Percentiles rank a stretch among this genome's conserved stretches.
Conservation (phyloP, 2,329 filamentous ascomycete genomes). For the Aspergillus brunneoviolaceus region DNA sequence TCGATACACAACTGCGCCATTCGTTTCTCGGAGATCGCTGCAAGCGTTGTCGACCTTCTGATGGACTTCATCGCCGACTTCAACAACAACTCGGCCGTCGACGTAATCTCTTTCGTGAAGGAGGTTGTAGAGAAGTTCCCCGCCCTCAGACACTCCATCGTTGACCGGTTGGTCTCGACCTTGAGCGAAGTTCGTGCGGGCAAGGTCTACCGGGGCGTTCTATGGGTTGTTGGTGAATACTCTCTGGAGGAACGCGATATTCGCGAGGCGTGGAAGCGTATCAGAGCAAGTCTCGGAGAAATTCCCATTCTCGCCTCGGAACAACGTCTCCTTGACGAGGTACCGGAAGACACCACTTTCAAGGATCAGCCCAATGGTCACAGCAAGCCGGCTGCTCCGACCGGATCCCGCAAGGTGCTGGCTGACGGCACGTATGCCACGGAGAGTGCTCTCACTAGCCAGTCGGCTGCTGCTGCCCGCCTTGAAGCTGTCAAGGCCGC, state of each 20-base stretch:
- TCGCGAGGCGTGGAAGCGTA: slow-evolving; percentile 93
- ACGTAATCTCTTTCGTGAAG: slow-evolving; percentile 98
- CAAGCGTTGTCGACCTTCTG: slow-evolving; percentile 90
- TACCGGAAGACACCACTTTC: slow-evolving; percentile 65
- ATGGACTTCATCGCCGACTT: slow-evolving; percentile 99
- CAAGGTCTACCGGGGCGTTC: slow-evolving; percentile 92
- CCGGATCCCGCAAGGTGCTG: slow-evolving; percentile 84
- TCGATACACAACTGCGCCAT: slow-evolving; percentile 98
- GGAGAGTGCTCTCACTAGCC: slow-evolving; percentile 90
- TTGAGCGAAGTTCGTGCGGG: slow-evolving; percentile 90
- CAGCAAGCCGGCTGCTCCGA: slow-evolving; percentile 71
- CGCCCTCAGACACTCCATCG: slow-evolving; percentile 79
- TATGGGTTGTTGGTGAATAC: slow-evolving; percentile 98
- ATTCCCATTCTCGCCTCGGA: slow-evolving; percentile 96
- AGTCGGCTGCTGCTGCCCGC: slow-evolving; percentile 84
- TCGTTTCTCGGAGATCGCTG: slow-evolving; percentile 97
- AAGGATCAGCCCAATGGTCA: slow-evolving; percentile 76
- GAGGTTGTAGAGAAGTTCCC: slow-evolving; percentile 99
- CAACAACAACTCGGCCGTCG: slow-evolving; percentile 93
- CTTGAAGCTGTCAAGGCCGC: slow-evolving; percentile 96
- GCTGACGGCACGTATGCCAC: slow-evolving; percentile 98
- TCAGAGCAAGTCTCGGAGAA: slow-evolving; percentile 88
- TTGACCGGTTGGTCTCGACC: slow-evolving; percentile 84
- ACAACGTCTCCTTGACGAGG: slow-evolving; percentile 84
- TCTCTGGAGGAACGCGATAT: slow-evolving; percentile 92